Evolutionary conservation across 2,329 filamentous ascomycete genomes (phyloP).

Genomic region (Exophiala aquamarina): DNA sequence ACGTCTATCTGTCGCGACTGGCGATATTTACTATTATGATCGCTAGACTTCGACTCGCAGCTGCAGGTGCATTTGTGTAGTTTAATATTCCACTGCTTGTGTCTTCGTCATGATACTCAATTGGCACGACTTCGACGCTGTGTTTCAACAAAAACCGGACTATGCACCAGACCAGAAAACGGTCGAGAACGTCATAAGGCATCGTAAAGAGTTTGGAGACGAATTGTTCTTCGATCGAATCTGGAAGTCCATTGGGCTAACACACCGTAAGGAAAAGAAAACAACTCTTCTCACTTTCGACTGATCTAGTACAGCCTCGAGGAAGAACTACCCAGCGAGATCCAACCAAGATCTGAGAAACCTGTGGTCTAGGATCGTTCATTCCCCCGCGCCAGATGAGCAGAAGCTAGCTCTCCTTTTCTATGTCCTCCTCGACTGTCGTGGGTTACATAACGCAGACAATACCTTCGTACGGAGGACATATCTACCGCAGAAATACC

Average conservation of each 20-base stretch:
- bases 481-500: conserved; percentile 72
- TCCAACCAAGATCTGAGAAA: conserved; percentile 66
- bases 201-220: conserved; percentile 67
- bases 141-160: conserved; percentile 63
- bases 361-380: conserved; percentile 69
- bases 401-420: conserved; percentile 82
- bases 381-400: conserved; percentile 64
- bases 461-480: conserved; percentile 62
- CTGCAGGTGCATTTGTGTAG: too few species aligned
- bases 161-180: conserved; percentile 63
- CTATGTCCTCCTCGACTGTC: conserved; percentile 77
- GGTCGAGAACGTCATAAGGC: conserved; percentile 63
- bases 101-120: conserved; percentile 56
- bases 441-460: conserved; percentile 51
- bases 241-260: conserved; percentile 67
- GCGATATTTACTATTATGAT: not conserved
- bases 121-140: conserved; percentile 65
- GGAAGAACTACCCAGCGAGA: conserved; percentile 72
- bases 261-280: conserved; percentile 55
- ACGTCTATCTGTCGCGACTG: too few species aligned
- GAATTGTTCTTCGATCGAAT: conserved; percentile 79
- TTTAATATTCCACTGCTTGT: not conserved
- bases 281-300: conserved; percentile 16
- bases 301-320: conserved; percentile 40
- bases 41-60: not conserved